phyloP scores from a whole-genome alignment of 192 early-diverging fungal genomes.

The Geranomyces michiganensis region DNA sequence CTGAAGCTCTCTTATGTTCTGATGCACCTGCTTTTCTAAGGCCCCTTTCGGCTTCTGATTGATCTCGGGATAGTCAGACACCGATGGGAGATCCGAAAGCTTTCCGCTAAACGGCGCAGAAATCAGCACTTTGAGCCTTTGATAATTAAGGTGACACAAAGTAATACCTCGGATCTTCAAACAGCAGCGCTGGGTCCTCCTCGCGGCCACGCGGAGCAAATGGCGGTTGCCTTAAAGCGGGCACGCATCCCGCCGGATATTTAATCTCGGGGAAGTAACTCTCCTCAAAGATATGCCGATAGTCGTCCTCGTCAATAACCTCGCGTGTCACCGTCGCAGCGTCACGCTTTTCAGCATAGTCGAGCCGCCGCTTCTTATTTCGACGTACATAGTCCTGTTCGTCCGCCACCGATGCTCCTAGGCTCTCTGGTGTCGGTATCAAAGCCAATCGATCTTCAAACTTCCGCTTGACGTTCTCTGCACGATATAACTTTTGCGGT shows the following conservation, averaged over 20 bases:
- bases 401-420: conserved; percentile 22
- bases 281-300: conserved; percentile 38
- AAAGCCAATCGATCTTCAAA: conserved; percentile 18
- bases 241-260: conserved; percentile 28
- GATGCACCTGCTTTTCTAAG: conserved; percentile 29
- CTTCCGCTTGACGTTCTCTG: conserved; percentile 15
- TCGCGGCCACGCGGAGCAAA: neutral
- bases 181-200: conserved; percentile 16
- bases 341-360: neutral
- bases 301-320: conserved; percentile 39
- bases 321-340: neutral
- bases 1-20: conserved; percentile 55
- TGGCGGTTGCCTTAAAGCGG: conserved; percentile 6
- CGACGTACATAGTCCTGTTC: conserved; percentile 23
- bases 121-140: neutral
- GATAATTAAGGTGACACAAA: neutral
- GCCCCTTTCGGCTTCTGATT: conserved; percentile 19
- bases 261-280: conserved; percentile 28
- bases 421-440: conserved; percentile 1
- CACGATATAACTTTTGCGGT: too few relatives aligned
- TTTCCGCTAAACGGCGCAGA: neutral
- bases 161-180: conserved; percentile 23
- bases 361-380: conserved; percentile 40
- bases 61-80: conserved; percentile 43
- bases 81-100: conserved; percentile 20